Evolutionary conservation across 495 filamentous ascomycete species (phyloP), one percentile per base, ranked within the genome.

Genomic region (Aspergillus biplanus): DNA sequence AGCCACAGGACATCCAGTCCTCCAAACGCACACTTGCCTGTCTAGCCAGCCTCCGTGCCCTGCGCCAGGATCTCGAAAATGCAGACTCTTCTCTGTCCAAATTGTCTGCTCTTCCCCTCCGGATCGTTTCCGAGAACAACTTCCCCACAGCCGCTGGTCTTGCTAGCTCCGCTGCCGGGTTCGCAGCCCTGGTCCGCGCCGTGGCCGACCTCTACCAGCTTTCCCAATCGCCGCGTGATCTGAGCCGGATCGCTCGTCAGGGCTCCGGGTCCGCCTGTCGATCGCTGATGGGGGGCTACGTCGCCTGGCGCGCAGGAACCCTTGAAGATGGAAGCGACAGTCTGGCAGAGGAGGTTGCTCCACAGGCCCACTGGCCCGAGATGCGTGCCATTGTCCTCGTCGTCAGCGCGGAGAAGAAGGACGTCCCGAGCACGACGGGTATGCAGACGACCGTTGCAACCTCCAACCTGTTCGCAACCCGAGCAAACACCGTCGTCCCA

Each of bases 101-200:
- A 69, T 84, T 99, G 52, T 89, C 90, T 21, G 71, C 78, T 54
- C 82, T 87, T 65, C 87, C 90, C 27, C 85, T 99, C 56, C 88
- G 88, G 48, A 87, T 98, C 63, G 92, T 93, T 58, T 92, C 89
- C 62, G 89, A 92, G 76, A 99, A 99, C 85, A 99, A 99, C 82
- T 99, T 99, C 86, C 95, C 95, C 57, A 99, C 95, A 31, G 95
- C 95, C 33, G 95, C 95, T n/a, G 95, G 95, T 15, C 88, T 99
- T 18, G 95, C 95, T 31, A 91, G 87, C 52, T 95, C 90, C 0
- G 95, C 95, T 13, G 95, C 95, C 5, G 95, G 95, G 39, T 98
- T 98, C 71, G 95, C 95, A 15, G 95, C 95, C 13, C 86, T 99
- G 0, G 93, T 98, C 46, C 87, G 94, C 50, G 92, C 92, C 46